A percentile compares a stretch with the other conserved stretches of the same genome.
Conservation (phyloP, 495 filamentous ascomycete genomes). For the Cairneyella variabilis region DNA sequence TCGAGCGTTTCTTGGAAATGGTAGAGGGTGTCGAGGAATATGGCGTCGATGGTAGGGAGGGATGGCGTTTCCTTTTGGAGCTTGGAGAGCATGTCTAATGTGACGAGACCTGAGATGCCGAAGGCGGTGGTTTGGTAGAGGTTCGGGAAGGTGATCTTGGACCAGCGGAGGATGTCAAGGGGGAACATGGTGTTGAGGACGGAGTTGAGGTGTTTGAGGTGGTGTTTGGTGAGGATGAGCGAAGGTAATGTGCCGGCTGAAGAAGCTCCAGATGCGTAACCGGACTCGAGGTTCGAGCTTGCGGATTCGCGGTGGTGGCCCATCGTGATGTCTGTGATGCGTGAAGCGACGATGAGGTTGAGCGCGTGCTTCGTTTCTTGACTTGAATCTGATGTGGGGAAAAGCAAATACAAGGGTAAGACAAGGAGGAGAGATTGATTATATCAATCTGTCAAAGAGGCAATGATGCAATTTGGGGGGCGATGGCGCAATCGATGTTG, state of each 20-base stretch:
- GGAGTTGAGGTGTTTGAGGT: constrained; percentile 85
- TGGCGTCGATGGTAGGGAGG: constrained; percentile 69
- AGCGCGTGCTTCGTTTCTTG: too few relatives aligned
- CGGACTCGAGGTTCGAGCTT: constrained; percentile 60
- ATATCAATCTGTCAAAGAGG: constrained; percentile 1
- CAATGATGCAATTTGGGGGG: constrained; percentile 15
- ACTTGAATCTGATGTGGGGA: too few relatives aligned
- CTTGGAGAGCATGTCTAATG: constrained; percentile 91
- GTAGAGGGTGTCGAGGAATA: constrained; percentile 96
- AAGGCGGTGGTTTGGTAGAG: constrained; percentile 98
- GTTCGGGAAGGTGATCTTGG: constrained; percentile 80
- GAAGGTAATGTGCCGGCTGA: constrained; percentile 61
- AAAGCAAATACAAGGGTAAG: too few relatives aligned
- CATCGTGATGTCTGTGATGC: too few relatives aligned
- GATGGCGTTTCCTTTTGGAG: constrained; percentile 64
- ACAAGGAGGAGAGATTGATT: not conserved
- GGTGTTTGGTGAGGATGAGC: constrained; percentile 82
- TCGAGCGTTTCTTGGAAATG: constrained; percentile 89
- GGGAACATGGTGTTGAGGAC: constrained; percentile 77
- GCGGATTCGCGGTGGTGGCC: constrained; percentile 14
- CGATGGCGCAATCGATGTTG: constrained; percentile 17
- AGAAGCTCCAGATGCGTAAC: constrained; percentile 75
- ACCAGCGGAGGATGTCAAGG: constrained; percentile 86
- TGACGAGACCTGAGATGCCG: constrained; percentile 88
- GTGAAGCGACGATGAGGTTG: too few relatives aligned